Percentiles rank a stretch among this genome's conserved stretches.
These are phyloP conservation scores for Naganishia liquefaciens DNA, from an alignment of 1,284 basidiomycete species.

Conservation along the genomic window DNA sequence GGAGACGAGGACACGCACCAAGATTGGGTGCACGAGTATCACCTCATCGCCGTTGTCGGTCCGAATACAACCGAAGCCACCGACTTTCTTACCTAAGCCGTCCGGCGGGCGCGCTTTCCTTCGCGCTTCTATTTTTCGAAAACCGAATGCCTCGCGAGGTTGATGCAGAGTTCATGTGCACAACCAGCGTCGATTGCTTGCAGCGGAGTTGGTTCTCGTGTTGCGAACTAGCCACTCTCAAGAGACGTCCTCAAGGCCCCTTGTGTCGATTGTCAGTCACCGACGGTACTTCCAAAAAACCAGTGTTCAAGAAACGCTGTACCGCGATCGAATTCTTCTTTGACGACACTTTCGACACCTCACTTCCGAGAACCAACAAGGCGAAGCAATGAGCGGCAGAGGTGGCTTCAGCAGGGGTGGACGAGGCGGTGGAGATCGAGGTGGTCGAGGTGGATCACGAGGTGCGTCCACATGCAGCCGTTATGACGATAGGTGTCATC, in stretches of 20 bases:
- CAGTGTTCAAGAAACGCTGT: no score
- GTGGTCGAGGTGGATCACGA: conserved; percentile 33
- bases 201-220: background rate
- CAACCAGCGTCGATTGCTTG: background rate
- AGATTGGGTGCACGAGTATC: background rate
- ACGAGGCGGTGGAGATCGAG: conserved; percentile 34
- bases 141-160: conserved; percentile 6
- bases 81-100: background rate
- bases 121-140: conserved; percentile 28
- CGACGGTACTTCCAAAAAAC: background rate
- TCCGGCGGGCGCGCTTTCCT: conserved; percentile 8
- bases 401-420: conserved; percentile 51
- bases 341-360: background rate
- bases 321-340: no score
- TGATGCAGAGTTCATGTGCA: conserved; percentile 13
- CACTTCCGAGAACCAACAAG: no score
- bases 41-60: conserved; percentile 16
- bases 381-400: conserved; percentile 52
- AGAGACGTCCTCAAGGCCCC: no score
- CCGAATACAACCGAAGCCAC: background rate
- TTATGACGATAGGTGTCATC: conserved; percentile 27
- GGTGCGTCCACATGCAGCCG: conserved; percentile 37
- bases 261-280: background rate
- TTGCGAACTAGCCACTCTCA: background rate
- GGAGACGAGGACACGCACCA: no score